phyloP scores from a whole-genome alignment of 331 rosid species.

The Rhamnella rubrinervis region DNA sequence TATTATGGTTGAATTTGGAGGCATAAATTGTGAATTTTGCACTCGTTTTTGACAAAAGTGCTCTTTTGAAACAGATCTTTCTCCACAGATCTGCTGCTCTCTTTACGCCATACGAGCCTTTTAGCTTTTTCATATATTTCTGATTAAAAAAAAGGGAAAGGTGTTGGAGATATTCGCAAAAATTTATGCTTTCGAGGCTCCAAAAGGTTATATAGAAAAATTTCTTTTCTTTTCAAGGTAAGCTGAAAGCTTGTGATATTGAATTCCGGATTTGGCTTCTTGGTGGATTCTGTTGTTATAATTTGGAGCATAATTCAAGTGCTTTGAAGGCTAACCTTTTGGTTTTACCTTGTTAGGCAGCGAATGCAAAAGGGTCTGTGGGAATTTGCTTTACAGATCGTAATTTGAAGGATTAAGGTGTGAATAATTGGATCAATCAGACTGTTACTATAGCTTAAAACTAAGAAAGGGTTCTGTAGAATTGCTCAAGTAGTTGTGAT shows the following conservation, averaged over 20 bases:
- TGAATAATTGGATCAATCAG: background rate
- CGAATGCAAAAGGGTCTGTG: slow-evolving; percentile 13
- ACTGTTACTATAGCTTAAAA: slow-evolving; percentile 1
- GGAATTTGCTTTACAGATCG: background rate
- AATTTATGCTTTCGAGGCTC: background rate
- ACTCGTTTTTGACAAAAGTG: slow-evolving; percentile 7
- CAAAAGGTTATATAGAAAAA: background rate
- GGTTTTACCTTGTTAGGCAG: background rate
- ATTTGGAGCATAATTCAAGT: background rate
- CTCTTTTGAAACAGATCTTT: slow-evolving; percentile 21
- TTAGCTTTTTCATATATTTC: slow-evolving; percentile 11
- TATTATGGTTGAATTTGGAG: background rate
- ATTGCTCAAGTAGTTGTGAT: slow-evolving; percentile 1
- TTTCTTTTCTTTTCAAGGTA: background rate
- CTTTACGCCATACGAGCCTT: slow-evolving; percentile 17
- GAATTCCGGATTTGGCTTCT: slow-evolving; percentile 11
- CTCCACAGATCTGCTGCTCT: slow-evolving; percentile 46
- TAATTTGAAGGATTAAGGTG: background rate
- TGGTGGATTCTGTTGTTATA: background rate
- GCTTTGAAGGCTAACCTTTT: background rate
- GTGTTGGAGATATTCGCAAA: background rate
- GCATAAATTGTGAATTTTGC: slow-evolving; percentile 1
- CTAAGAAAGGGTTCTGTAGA: slow-evolving; percentile 3
- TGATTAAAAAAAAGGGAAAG: background rate
- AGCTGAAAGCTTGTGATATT: slow-evolving; percentile 1